These are phyloP conservation scores for Neodidymelliopsis sp. DNA, from an alignment of 2,329 filamentous ascomycete genomes.

Conservation along the genomic window DNA sequence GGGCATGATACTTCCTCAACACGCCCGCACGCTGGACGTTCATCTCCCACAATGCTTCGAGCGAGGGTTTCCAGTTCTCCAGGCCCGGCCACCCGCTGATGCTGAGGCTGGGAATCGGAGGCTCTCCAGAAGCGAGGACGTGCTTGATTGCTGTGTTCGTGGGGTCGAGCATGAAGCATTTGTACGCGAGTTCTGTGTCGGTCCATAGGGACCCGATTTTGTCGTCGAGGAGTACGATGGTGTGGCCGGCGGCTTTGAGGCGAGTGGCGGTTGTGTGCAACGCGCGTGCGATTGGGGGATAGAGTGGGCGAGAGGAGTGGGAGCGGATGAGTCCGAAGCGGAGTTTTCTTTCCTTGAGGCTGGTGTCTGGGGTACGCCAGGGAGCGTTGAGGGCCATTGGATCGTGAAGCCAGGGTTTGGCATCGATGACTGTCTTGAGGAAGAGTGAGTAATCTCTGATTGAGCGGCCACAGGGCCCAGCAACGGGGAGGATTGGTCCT, in stretches of 20 bases:
- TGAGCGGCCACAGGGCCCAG: constrained; percentile 55
- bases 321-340: constrained; percentile 60
- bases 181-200: constrained; percentile 48
- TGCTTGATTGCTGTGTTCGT: constrained; percentile 41
- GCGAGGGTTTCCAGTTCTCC: constrained; percentile 38
- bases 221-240: constrained; percentile 43
- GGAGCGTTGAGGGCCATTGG: constrained; percentile 52
- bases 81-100: constrained; percentile 42
- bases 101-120: constrained; percentile 52
- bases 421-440: constrained; percentile 52
- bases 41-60: constrained; percentile 55
- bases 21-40: constrained; percentile 49
- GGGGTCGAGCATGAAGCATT: constrained; percentile 54
- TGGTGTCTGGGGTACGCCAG: constrained; percentile 50
- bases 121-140: constrained; percentile 54
- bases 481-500: constrained; percentile 45
- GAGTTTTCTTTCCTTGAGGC: constrained; percentile 32
- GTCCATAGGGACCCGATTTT: constrained; percentile 42
- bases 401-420: constrained; percentile 54
- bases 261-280: constrained; percentile 51
- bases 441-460: constrained; percentile 53
- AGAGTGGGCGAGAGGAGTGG: constrained; percentile 58
- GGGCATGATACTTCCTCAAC: constrained; percentile 51
- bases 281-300: constrained; percentile 59
- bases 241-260: constrained; percentile 56